A percentile compares a stretch with the other conserved stretches of the same genome.
These are phyloP conservation scores for Pichia sp. DNA, from an alignment of 1,139 yeast genomes.

Conservation along the genomic window DNA sequence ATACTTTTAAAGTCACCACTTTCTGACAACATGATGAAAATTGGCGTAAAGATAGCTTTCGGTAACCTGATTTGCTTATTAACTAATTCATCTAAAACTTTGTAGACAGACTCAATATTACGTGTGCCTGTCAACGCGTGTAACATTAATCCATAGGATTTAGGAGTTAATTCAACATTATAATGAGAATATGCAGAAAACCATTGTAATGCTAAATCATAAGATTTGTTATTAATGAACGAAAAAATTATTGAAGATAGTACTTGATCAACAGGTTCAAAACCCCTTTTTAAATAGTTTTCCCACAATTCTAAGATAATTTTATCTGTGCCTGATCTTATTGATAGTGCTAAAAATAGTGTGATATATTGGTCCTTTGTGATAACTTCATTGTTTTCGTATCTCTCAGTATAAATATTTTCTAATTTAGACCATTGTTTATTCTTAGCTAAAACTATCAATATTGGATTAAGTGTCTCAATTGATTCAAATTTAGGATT, in stretches of 20 bases:
- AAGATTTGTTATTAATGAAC: constrained; percentile 40
- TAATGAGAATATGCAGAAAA: constrained; percentile 36
- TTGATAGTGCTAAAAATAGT: constrained; percentile 58
- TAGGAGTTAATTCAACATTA: constrained; percentile 33
- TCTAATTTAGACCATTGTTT: constrained; percentile 58
- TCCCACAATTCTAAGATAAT: constrained; percentile 47
- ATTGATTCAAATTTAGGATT: constrained; percentile 13
- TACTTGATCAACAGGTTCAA: constrained; percentile 44
- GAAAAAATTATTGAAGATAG: constrained; percentile 44
- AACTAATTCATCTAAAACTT: constrained; percentile 35
- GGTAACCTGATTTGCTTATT: constrained; percentile 17
- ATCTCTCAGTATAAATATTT: constrained; percentile 54
- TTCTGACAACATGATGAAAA: constrained; percentile 29
- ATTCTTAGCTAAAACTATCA: constrained; percentile 44
- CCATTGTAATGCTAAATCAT: constrained; percentile 38
- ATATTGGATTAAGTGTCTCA: constrained; percentile 36
- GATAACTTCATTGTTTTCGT: constrained; percentile 52
- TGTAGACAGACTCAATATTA: constrained; percentile 36
- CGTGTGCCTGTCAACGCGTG: constrained; percentile 35
- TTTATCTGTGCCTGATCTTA: constrained; percentile 43
- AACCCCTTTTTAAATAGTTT: constrained; percentile 40
- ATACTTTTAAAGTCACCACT: constrained; percentile 32
- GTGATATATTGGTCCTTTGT: constrained; percentile 53
- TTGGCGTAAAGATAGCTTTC: constrained; percentile 26
- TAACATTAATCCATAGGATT: constrained; percentile 39